A percentile compares a stretch with the other conserved stretches of the same genome.
These are phyloP conservation scores for Pelargonium hybrid DNA, from an alignment of 441 rosid species.

Conservation along the genomic window DNA sequence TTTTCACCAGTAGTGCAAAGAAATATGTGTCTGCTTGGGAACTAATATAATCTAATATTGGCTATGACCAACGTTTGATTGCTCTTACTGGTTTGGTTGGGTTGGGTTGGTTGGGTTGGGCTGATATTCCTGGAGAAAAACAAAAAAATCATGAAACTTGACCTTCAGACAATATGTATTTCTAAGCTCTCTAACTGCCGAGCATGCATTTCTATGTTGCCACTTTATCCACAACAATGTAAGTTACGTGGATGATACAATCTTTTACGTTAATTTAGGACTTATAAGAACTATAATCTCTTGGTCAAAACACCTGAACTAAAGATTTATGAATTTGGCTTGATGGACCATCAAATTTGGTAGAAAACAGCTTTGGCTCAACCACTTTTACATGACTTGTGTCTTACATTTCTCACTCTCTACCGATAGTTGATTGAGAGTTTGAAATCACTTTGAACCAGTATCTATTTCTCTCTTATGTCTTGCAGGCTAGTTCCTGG, in stretches of 20 bases:
- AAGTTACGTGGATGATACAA: not conserved
- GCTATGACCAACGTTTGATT: not conserved
- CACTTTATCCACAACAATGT: not conserved
- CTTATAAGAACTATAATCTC: not conserved
- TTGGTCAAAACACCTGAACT: conserved; percentile 3
- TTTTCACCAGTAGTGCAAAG: not conserved
- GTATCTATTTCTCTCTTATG: not conserved
- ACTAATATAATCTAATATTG: not conserved
- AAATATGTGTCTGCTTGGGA: not conserved
- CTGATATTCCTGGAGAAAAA: too few relatives aligned
- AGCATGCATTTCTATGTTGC: not conserved
- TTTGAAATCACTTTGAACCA: not conserved
- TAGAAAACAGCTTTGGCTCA: not conserved
- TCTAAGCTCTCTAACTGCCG: not conserved
- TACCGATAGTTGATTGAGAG: not conserved
- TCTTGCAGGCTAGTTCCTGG: conserved; percentile 78
- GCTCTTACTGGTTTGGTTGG: not conserved
- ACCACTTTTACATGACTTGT: not conserved
- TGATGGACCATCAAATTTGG: not conserved
- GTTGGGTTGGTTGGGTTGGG: too few relatives aligned
- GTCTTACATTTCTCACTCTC: not conserved
- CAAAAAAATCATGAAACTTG: too few relatives aligned
- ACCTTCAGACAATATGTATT: not conserved
- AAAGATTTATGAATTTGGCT: conserved; percentile 6
- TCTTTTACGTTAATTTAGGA: not conserved